Evolutionary conservation across 768 basidiomycete genomes (phyloP), one percentile per base, ranked within the genome.

Genomic region (Russula earlei): DNA sequence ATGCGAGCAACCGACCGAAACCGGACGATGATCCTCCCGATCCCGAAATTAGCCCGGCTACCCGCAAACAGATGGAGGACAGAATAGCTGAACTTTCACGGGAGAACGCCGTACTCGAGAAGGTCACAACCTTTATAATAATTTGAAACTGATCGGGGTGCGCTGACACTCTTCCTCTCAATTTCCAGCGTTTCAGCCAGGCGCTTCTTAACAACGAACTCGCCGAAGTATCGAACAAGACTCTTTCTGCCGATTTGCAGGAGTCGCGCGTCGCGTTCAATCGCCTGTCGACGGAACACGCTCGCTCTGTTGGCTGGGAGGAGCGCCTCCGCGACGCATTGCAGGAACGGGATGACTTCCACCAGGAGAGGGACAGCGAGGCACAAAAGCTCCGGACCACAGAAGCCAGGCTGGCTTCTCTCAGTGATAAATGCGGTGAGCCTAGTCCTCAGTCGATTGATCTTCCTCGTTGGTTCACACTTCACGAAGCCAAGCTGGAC

Each of bases 191-290:
- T 33, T 74, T 92, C 33, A 83, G 83, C 7, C 86, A 90, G 66
- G 84, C 88, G 17, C 71, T 90, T 17, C 74, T 90, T 41, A 87
- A 91, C 66, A 87, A 79, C 50, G 92, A 95, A 69, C 78, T 90
- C 33, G 77, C 83, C 1, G 92, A 95, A 63, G 75, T 79, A 2
- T 85, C 90, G 10, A 88, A 82, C 64, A 87, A 87, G 66, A 78
- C 80, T 6, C 72, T 88, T 12, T 68, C 87, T 25, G 77, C 82
- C 40, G 87, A 92, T 62, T 74, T 93, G 31, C 82, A 89, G 52
- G 87, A 87, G 52, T 81, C 86, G 17, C 79, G 83, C 56, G 72
- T 75, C 19, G 76, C 79, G 19, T 79, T 91, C 48, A 78, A 81
- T 17, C 81, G 84, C 31, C 69, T 92, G 45, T 82, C 79, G 15